phyloP scores from a whole-genome alignment of 2,329 filamentous ascomycete genomes.

The Fusarium torreyae region DNA sequence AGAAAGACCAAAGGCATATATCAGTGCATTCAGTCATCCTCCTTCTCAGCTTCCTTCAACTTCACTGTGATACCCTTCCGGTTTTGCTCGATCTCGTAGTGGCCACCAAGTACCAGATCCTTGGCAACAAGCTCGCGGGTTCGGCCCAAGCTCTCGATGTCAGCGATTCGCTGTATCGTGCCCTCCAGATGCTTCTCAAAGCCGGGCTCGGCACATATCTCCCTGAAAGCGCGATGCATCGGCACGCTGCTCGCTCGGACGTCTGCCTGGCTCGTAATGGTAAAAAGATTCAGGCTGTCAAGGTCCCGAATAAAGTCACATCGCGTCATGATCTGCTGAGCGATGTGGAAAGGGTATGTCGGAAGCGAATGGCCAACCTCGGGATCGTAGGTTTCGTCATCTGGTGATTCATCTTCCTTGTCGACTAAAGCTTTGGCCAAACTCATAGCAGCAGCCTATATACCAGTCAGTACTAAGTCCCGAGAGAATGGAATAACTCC shows the following conservation, averaged over 20 bases:
- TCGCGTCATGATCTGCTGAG: conserved; percentile 94
- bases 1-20: not conserved
- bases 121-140: conserved; percentile 97
- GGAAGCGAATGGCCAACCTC: conserved; percentile 82
- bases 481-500: not conserved
- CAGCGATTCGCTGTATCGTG: conserved; percentile 88
- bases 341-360: conserved; percentile 83
- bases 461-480: conserved; percentile 22
- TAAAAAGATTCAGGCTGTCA: conserved; percentile 95
- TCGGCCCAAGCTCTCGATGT: conserved; percentile 92
- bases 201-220: conserved; percentile 82
- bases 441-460: conserved; percentile 89
- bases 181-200: conserved; percentile 88
- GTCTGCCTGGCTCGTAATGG: conserved; percentile 87
- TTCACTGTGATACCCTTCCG: conserved; percentile 60
- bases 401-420: conserved; percentile 75
- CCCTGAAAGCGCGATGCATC: conserved; percentile 92
- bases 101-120: conserved; percentile 88
- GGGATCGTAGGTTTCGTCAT: conserved; percentile 72
- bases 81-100: conserved; percentile 75
- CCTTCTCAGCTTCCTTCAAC: conserved; percentile 61
- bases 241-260: conserved; percentile 95
- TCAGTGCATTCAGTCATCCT: conserved; percentile 42
- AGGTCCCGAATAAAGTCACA: conserved; percentile 94
- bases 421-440: conserved; percentile 93